Evolutionary conservation across 306 rosid genomes (phyloP), one percentile per base, ranked within the genome.

Genomic region (Pachyrhizus erosus): DNA sequence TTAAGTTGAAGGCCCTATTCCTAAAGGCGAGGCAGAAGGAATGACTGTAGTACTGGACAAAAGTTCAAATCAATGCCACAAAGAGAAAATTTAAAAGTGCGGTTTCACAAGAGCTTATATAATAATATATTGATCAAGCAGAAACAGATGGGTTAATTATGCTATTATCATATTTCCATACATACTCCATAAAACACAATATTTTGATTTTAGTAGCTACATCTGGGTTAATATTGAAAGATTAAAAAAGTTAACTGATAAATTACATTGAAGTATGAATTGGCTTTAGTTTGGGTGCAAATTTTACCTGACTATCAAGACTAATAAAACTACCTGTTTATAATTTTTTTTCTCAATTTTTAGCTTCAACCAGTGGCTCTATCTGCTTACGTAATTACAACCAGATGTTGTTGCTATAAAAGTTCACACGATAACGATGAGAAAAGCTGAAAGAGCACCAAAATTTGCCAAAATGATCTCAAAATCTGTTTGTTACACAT

Each of bases 51-150:
- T 27, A 54, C 76, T 27, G 67, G 74, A 17, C 23, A 73, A 79
- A 54, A 46, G 42, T 55, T 65, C 55, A 40, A 48, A 34, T 20
- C 46, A 79, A 8, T 18, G 58, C 15, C 57, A 61, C 71, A 29
- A 34, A 27, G 24, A 62, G 43, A 46, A 27, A 40, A 75, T 61
- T 27, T 34, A 27, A 11, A 70, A 33, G 45, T 70, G 18, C 46
- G 46, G 46, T 77, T 76, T 52, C 61, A 62, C 66, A 60, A 52
- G 52, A 80, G 23, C 31, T 33, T 23, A 31, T 26, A 69, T 70
- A 40, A 23, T 29, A 31, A 2, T 31, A 4, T 39, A 39, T 9
- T 10, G 70, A 51, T 72, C 29, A 18, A 39, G 40, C 29, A 34
- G 31, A 62, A 52, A 9, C 45, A 73, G 45, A 51, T 2, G 42